Percentiles rank a stretch among this genome's conserved stretches.
Evolutionary conservation across 2,329 filamentous ascomycete species (phyloP).

Genomic region (Paraconiothyrium sp.): DNA sequence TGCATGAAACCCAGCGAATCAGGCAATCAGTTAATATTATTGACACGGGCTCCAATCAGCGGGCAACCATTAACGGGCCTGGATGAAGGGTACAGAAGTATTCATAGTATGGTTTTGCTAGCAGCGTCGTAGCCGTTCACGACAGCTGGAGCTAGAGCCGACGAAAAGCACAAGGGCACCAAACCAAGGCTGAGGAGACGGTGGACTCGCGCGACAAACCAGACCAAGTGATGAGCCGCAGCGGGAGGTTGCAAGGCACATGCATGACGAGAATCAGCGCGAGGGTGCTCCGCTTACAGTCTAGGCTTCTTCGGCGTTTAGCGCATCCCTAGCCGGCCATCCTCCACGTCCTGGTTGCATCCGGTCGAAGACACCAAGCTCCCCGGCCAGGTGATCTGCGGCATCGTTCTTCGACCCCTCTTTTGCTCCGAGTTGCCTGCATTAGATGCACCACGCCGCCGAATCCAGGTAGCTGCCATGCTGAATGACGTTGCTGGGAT

Average conservation of each 20-base stretch:
- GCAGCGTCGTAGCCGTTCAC: neutral
- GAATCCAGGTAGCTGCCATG: neutral
- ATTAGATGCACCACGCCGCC: conserved; percentile 2
- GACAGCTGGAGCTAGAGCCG: neutral
- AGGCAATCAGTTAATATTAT: too few relatives aligned
- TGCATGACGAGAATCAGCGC: conserved; percentile 4
- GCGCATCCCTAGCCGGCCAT: neutral
- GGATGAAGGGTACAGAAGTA: neutral
- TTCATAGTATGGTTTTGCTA: neutral
- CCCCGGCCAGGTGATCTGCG: conserved; percentile 3
- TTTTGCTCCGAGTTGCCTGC: conserved; percentile 3
- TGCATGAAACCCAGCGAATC: too few relatives aligned
- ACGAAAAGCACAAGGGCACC: neutral
- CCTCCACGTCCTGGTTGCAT: neutral
- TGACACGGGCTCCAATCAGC: too few relatives aligned
- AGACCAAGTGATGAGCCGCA: conserved; percentile 1
- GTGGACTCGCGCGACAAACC: neutral
- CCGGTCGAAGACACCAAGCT: neutral
- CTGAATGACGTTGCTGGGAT: conserved; percentile 9
- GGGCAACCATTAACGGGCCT: too few relatives aligned
- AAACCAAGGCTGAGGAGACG: neutral
- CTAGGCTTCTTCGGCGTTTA: conserved; percentile 1
- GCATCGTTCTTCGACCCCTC: conserved; percentile 7
- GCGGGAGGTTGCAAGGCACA: conserved; percentile 3
- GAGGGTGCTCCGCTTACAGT: neutral